Evolutionary conservation across 225 moss, liverwort and hornwort genomes (phyloP).

Genomic region (Ulota crispa): DNA sequence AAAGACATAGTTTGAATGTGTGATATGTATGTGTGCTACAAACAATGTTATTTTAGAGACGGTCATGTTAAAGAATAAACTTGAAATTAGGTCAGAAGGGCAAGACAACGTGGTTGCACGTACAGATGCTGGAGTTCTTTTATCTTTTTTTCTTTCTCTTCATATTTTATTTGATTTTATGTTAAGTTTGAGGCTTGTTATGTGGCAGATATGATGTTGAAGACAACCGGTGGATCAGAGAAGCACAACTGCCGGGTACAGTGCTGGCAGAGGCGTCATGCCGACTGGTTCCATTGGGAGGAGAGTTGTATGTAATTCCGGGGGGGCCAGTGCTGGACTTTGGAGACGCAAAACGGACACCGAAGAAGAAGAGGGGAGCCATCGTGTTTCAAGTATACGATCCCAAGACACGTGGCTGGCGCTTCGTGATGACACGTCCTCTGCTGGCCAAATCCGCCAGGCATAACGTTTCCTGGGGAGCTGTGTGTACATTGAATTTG

Average conservation of each 20-base stretch:
- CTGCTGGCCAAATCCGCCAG: slow-evolving; percentile 33
- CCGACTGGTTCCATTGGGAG: slow-evolving; percentile 55
- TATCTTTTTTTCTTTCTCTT: too few relatives aligned
- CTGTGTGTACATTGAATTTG: slow-evolving; percentile 59
- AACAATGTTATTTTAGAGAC: neutral
- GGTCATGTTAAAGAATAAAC: neutral
- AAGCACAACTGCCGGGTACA: slow-evolving; percentile 56
- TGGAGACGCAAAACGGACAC: slow-evolving; percentile 44
- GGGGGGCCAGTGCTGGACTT: slow-evolving; percentile 60
- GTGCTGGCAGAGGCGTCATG: slow-evolving; percentile 65
- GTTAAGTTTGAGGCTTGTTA: neutral
- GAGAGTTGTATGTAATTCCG: slow-evolving; percentile 70
- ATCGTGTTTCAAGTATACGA: slow-evolving; percentile 63
- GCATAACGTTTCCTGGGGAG: slow-evolving; percentile 55
- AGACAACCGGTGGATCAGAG: slow-evolving; percentile 56
- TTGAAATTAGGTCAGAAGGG: neutral
- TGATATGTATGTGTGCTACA: neutral
- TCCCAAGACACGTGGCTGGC: slow-evolving; percentile 54
- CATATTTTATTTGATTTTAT: neutral
- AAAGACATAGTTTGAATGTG: neutral
- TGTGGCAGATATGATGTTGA: slow-evolving; percentile 49
- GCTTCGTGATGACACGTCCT: slow-evolving; percentile 54
- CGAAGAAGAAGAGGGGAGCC: slow-evolving; percentile 57
- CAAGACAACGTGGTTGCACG: neutral
- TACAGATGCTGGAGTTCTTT: neutral